Evolutionary conservation across 805 yeast species (phyloP).

Genomic region (Saccharomyces kudriavzevii): DNA sequence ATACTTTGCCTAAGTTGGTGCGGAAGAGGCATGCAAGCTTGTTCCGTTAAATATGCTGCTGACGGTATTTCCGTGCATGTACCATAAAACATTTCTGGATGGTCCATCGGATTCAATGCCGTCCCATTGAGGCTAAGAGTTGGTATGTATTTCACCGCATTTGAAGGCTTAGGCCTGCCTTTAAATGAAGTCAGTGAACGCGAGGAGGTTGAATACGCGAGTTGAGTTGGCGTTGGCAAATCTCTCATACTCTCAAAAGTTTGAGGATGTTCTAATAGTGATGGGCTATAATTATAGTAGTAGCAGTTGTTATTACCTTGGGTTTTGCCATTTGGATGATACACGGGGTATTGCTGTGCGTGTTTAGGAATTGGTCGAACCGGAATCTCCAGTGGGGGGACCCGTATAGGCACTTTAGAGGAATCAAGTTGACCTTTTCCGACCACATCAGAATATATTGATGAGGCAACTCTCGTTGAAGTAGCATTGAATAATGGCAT

Average conservation of each 20-base stretch:
- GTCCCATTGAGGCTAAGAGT: conserved; percentile 26
- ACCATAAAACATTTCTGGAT: conserved; percentile 34
- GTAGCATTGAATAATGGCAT: neutral
- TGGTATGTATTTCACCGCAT: conserved; percentile 10
- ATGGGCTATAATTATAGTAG: neutral
- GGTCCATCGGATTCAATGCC: conserved; percentile 36
- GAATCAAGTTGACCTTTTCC: neutral
- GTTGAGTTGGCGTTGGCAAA: conserved; percentile 34
- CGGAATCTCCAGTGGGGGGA: neutral
- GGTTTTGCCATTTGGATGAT: neutral
- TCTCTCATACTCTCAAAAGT: conserved; percentile 26
- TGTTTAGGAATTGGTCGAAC: neutral
- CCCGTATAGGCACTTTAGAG: neutral
- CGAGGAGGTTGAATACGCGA: conserved; percentile 26
- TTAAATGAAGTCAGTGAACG: conserved; percentile 28
- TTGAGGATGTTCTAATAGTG: conserved; percentile 22
- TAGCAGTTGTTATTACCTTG: conserved; percentile 13
- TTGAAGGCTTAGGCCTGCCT: conserved; percentile 27
- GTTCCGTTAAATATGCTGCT: neutral
- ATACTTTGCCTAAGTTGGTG: conserved; percentile 57
- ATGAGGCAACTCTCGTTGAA: conserved; percentile 28
- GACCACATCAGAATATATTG: conserved; percentile 35
- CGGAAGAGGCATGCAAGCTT: conserved; percentile 29
- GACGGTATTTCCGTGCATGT: conserved; percentile 4
- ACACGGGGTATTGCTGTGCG: neutral